phyloP scores from a whole-genome alignment of 176 grass and related monocot species.

The Musa beccarii region DNA sequence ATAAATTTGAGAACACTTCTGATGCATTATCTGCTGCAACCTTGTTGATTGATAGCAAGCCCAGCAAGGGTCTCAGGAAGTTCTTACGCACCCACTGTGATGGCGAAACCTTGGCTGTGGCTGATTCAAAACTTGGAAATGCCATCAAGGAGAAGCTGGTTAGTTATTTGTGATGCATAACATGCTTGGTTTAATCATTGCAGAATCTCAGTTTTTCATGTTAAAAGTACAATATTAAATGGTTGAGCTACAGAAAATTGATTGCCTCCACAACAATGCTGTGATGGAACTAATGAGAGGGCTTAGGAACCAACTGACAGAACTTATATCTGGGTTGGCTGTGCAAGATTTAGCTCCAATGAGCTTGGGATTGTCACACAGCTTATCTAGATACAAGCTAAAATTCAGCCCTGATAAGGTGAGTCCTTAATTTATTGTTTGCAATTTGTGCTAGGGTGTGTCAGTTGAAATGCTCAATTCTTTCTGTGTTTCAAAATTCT shows the following conservation, averaged over 20 bases:
- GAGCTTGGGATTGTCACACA: constrained; percentile 83
- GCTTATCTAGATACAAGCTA: constrained; percentile 89
- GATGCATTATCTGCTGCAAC: constrained; percentile 76
- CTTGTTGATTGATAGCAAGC: constrained; percentile 82
- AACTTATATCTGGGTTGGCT: constrained; percentile 74
- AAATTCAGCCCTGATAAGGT: constrained; percentile 97
- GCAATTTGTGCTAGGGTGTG: not conserved
- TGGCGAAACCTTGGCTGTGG: constrained; percentile 79
- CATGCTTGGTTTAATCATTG: not conserved
- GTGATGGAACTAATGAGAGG: constrained; percentile 96
- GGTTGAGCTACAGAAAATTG: constrained; percentile 57
- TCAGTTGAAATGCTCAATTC: not conserved
- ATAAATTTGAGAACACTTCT: constrained; percentile 89
- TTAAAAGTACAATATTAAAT: constrained; percentile 2
- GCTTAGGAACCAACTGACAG: constrained; percentile 68
- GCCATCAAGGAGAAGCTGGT: constrained; percentile 89
- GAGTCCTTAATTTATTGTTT: constrained; percentile 2
- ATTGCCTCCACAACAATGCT: constrained; percentile 70
- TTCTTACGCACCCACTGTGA: constrained; percentile 72
- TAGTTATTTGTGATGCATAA: not conserved
- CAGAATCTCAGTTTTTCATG: not conserved
- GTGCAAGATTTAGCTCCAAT: constrained; percentile 77
- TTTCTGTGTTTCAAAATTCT: too few species aligned
- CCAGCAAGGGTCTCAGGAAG: constrained; percentile 78
- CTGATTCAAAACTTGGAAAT: constrained; percentile 86